Conservation (phyloP, 192 early-diverging fungal species). For the Spizellomyces punctatus region DNA sequence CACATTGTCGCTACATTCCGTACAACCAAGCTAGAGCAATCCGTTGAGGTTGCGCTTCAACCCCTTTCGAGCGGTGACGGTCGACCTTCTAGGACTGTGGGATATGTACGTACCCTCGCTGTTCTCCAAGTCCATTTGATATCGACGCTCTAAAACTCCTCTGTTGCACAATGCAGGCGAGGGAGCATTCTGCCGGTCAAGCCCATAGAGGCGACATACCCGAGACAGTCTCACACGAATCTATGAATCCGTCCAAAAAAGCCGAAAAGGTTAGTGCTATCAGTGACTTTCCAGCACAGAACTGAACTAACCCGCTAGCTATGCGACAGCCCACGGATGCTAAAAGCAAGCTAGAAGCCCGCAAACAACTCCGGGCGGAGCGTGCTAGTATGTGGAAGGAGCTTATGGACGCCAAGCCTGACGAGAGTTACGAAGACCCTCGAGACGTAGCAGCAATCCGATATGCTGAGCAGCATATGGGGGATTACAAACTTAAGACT, state of each 20-base stretch:
- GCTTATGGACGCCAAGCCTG: slow-evolving; percentile 61
- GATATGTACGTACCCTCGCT: background rate
- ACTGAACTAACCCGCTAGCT: no score
- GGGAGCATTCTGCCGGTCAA: slow-evolving; percentile 5
- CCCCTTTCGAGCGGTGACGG: slow-evolving; percentile 22
- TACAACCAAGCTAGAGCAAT: slow-evolving; percentile 47
- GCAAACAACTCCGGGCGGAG: slow-evolving; percentile 57
- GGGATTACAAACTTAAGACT: slow-evolving; percentile 69
- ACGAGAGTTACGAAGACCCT: slow-evolving; percentile 62
- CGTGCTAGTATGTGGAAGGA: slow-evolving; percentile 55
- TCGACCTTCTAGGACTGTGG: background rate
- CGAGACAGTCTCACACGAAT: slow-evolving; percentile 4
- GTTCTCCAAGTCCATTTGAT: background rate
- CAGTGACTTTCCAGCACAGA: no score
- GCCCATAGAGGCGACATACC: background rate
- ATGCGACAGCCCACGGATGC: slow-evolving; percentile 18
- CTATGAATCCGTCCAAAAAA: no score
- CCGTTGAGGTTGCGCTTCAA: slow-evolving; percentile 38
- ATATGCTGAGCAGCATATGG: slow-evolving; percentile 61
- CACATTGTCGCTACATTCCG: slow-evolving; percentile 53
- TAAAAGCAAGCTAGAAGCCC: slow-evolving; percentile 57
- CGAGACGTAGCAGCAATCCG: slow-evolving; percentile 60
- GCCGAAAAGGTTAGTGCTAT: no score
- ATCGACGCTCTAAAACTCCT: background rate
- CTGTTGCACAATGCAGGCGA: background rate